Percentiles rank a stretch among this genome's conserved stretches.
These are phyloP conservation scores for Aspergillus spinulosporus DNA, from an alignment of 2,329 filamentous ascomycete species.

Conservation along the genomic window DNA sequence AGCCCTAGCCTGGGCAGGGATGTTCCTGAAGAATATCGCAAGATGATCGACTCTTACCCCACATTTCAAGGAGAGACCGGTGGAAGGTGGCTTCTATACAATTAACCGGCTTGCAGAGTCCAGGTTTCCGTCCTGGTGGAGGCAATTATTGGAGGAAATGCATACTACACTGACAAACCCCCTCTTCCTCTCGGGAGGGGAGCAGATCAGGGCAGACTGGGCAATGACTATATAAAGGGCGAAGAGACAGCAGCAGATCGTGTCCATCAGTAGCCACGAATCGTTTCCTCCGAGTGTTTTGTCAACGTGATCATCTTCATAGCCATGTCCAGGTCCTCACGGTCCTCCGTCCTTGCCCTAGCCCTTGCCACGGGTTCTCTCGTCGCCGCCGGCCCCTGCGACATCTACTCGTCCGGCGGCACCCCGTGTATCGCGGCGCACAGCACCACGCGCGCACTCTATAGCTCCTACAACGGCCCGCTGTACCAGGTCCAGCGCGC, in stretches of 20 bases:
- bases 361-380: slow-evolving; percentile 44
- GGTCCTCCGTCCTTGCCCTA: slow-evolving; percentile 13
- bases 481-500: slow-evolving; percentile 63
- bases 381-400: slow-evolving; percentile 59
- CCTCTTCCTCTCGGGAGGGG: too few species aligned
- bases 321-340: background rate
- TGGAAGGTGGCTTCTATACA: background rate
- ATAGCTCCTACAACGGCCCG: slow-evolving; percentile 53
- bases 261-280: background rate
- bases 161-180: background rate
- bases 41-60: background rate
- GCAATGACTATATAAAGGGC: too few species aligned
- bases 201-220: too few species aligned
- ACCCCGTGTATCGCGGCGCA: slow-evolving; percentile 67
- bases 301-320: background rate
- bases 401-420: slow-evolving; percentile 59
- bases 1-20: background rate
- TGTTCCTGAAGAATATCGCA: background rate
- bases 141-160: background rate
- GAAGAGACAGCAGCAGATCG: background rate
- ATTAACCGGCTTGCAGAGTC: background rate
- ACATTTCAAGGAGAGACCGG: background rate
- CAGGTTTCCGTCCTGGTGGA: background rate
- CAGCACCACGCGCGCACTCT: slow-evolving; percentile 64
- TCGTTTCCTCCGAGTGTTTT: background rate